Conservation (phyloP, 345 rosid genomes). For the Lagerstroemia speciosa region DNA sequence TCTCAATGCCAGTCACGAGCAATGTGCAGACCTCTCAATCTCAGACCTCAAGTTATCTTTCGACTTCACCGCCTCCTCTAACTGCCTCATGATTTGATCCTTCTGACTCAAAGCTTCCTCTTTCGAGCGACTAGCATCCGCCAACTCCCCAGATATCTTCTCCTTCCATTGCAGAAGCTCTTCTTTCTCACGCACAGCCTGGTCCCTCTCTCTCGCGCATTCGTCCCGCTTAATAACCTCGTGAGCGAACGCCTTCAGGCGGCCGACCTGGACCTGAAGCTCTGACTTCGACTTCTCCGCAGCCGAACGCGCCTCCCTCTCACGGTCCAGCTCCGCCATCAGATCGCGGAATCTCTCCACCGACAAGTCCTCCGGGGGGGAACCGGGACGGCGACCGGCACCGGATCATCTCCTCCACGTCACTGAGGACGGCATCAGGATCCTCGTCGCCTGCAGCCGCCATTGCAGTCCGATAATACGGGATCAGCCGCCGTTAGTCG, state of each 20-base stretch:
- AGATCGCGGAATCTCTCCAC: constrained; percentile 52
- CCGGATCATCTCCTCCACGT: constrained; percentile 73
- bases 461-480: constrained; percentile 24
- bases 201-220: constrained; percentile 58
- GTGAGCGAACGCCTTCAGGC: no score
- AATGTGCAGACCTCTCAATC: constrained; percentile 72
- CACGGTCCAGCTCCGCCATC: constrained; percentile 77
- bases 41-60: constrained; percentile 61
- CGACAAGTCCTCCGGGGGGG: constrained; percentile 33
- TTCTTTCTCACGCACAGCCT: constrained; percentile 63
- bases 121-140: constrained; percentile 33
- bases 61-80: constrained; percentile 46
- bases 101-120: constrained; percentile 45
- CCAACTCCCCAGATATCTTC: constrained; percentile 35
- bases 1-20: constrained; percentile 85
- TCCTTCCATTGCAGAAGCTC: constrained; percentile 38
- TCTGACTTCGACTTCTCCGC: constrained; percentile 72
- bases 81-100: constrained; percentile 43
- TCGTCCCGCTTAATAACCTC: constrained; percentile 85
- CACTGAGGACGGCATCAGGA: constrained; percentile 76
- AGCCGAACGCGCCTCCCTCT: constrained; percentile 64
- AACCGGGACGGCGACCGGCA: constrained; percentile 29
- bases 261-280: constrained; percentile 44
- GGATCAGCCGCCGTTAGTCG: neutral
- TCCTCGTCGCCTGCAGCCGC: constrained; percentile 48